Percentiles rank a stretch among this genome's conserved stretches.
Evolutionary conservation across 371 early-diverging fungal species (phyloP).

Genomic region (Mortierella polycephala): DNA sequence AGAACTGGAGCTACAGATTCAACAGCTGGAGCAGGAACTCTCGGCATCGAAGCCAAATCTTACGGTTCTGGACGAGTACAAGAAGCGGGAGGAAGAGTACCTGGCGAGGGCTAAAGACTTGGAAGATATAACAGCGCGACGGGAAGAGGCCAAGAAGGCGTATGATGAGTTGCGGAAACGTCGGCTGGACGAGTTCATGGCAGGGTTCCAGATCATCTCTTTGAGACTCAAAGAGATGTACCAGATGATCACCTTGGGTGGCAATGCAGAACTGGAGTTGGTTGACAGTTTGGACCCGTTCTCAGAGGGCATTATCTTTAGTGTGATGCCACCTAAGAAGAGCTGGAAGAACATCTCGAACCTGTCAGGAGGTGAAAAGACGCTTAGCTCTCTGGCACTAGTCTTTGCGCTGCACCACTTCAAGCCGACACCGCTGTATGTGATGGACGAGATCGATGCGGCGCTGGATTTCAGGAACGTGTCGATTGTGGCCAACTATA

Average conservation of each 20-base stretch:
- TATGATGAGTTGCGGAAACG: slow-evolving; percentile 85
- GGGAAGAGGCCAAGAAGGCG: slow-evolving; percentile 79
- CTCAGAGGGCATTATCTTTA: slow-evolving; percentile 98
- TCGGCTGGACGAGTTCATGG: slow-evolving; percentile 96
- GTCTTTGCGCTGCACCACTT: slow-evolving; percentile 99
- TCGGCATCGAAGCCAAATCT: slow-evolving; percentile 86
- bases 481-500: slow-evolving; percentile 99
- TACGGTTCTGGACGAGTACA: slow-evolving; percentile 89
- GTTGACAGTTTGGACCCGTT: slow-evolving; percentile 99
- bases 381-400: slow-evolving; percentile 97
- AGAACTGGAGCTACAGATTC: slow-evolving; percentile 59
- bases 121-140: slow-evolving; percentile 73
- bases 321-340: slow-evolving; percentile 99
- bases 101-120: slow-evolving; percentile 78
- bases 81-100: slow-evolving; percentile 80
- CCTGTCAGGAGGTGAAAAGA: slow-evolving; percentile 99
- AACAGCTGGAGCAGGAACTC: slow-evolving; percentile 29
- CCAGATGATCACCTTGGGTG: slow-evolving; percentile 99
- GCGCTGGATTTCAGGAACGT: slow-evolving; percentile 99
- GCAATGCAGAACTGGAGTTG: slow-evolving; percentile 99
- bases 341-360: slow-evolving; percentile 99
- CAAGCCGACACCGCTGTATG: slow-evolving; percentile 99
- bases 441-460: slow-evolving; percentile 99
- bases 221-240: slow-evolving; percentile 99
- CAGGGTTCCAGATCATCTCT: slow-evolving; percentile 95